Evolutionary conservation across 805 yeast genomes (phyloP).

Genomic region (Kodamaea fukazawae): DNA sequence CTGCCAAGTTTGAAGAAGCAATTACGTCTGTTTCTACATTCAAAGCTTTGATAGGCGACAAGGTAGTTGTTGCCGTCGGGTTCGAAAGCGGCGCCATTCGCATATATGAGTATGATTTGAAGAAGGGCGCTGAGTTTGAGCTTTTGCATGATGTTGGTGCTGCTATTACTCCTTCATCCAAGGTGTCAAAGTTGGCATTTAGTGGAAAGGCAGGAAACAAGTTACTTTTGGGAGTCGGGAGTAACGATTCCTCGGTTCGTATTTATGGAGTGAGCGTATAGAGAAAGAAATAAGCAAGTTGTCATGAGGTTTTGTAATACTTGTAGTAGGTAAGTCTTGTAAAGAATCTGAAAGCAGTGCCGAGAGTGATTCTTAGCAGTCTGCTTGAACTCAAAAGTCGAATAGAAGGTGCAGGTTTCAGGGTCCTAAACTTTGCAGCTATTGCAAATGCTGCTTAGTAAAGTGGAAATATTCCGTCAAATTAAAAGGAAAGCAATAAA

Average conservation of each 20-base stretch:
- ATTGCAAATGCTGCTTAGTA: too few relatives aligned
- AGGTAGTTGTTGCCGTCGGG: slow-evolving; percentile 56
- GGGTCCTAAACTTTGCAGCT: too few relatives aligned
- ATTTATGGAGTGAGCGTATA: slow-evolving; percentile 26
- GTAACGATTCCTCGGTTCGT: slow-evolving; percentile 64
- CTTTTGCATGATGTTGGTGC: slow-evolving; percentile 32
- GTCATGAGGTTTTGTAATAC: too few relatives aligned
- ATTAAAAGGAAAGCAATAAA: too few relatives aligned
- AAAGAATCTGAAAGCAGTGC: too few relatives aligned
- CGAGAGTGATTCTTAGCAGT: too few relatives aligned
- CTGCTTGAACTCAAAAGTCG: too few relatives aligned
- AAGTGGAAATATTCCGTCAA: too few relatives aligned
- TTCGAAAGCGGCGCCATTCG: slow-evolving; percentile 63
- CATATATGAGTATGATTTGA: slow-evolving; percentile 37
- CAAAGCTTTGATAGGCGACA: slow-evolving; percentile 21
- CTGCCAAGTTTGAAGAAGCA: slow-evolving; percentile 50
- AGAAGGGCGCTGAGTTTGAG: slow-evolving; percentile 27
- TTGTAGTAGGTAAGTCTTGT: too few relatives aligned
- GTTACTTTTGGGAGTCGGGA: slow-evolving; percentile 54
- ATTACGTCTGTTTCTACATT: slow-evolving; percentile 67
- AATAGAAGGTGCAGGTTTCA: too few relatives aligned
- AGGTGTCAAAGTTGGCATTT: slow-evolving; percentile 63
- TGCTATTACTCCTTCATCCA: slow-evolving; percentile 54
- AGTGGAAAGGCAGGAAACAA: slow-evolving; percentile 27
- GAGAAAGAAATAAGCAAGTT: neutral